Conservation (phyloP, 2,329 filamentous ascomycete species). For the Fusarium nelsonii region DNA sequence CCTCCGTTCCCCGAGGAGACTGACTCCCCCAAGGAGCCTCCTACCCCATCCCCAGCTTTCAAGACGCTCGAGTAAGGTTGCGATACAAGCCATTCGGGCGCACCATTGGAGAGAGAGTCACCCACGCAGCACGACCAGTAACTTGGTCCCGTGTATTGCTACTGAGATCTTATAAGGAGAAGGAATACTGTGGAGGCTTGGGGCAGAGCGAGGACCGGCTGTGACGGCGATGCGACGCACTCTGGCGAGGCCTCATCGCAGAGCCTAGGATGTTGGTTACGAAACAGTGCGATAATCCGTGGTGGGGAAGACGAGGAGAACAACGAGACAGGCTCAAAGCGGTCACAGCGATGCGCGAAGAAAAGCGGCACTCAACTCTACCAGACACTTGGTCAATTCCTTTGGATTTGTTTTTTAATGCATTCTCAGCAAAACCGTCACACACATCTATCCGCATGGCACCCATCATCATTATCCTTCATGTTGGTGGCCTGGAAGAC, state of each 20-base stretch:
- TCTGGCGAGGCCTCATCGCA: conserved; percentile 10
- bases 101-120: conserved; percentile 2
- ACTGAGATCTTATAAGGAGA: conserved; percentile 15
- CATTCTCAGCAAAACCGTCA: conserved; percentile 38
- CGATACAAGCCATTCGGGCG: conserved; percentile 11
- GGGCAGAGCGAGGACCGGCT: conserved; percentile 40
- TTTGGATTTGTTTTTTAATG: conserved; percentile 42
- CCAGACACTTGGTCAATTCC: conserved; percentile 42
- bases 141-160: not conserved
- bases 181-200: conserved; percentile 41
- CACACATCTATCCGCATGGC: conserved; percentile 5
- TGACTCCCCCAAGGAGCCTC: conserved; percentile 54
- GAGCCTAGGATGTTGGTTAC: conserved; percentile 7
- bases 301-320: conserved; percentile 7
- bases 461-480: conserved; percentile 22
- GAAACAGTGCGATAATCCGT: conserved; percentile 12
- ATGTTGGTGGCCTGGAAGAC: conserved; percentile 30
- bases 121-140: conserved; percentile 1
- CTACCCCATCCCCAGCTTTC: conserved; percentile 57
- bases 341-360: conserved; percentile 31
- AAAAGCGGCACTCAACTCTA: conserved; percentile 50
- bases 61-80: conserved; percentile 46
- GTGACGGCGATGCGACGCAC: conserved; percentile 17
- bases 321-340: conserved; percentile 17
- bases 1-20: conserved; percentile 65